Conservation (phyloP, 306 rosid species). For the Prunus padus region DNA sequence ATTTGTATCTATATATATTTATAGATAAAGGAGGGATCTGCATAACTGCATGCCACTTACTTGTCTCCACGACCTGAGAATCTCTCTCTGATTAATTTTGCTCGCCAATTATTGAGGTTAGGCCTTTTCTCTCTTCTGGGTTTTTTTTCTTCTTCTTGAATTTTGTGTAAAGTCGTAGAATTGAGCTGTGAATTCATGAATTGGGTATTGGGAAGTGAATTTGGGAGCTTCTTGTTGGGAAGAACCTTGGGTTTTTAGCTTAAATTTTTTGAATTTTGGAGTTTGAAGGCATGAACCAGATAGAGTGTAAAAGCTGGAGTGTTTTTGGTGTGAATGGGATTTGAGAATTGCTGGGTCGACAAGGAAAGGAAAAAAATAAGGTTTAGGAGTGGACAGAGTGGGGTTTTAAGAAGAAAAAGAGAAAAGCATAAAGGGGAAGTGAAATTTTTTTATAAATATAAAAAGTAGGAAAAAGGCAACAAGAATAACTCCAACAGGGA, state of each 20-base stretch:
- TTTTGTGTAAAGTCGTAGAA: not conserved
- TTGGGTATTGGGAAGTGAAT: not conserved
- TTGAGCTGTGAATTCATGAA: not conserved
- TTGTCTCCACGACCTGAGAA: constrained; percentile 14
- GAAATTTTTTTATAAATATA: constrained; percentile 9
- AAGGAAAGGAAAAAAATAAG: not conserved
- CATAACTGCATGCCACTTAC: not conserved
- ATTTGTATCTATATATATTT: not conserved
- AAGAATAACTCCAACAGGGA: constrained; percentile 23
- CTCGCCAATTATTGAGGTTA: constrained; percentile 25
- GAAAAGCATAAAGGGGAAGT: constrained; percentile 4
- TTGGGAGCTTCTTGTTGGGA: constrained; percentile 1
- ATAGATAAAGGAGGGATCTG: constrained; percentile 3
- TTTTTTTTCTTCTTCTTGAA: not conserved
- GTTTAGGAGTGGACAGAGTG: constrained; percentile 2
- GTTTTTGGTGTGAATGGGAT: constrained; percentile 23
- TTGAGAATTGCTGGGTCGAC: constrained; percentile 20
- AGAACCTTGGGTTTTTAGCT: not conserved
- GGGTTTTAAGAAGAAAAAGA: not conserved
- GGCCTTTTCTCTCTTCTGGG: constrained; percentile 9
- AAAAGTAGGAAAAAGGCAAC: constrained; percentile 1
- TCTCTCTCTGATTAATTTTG: constrained; percentile 17
- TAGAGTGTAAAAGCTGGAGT: constrained; percentile 8
- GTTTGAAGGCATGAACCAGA: not conserved
- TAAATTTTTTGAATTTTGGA: not conserved